These are phyloP conservation scores for Xylariaceae sp. DNA, from an alignment of 2,329 filamentous ascomycete genomes.

Conservation along the genomic window DNA sequence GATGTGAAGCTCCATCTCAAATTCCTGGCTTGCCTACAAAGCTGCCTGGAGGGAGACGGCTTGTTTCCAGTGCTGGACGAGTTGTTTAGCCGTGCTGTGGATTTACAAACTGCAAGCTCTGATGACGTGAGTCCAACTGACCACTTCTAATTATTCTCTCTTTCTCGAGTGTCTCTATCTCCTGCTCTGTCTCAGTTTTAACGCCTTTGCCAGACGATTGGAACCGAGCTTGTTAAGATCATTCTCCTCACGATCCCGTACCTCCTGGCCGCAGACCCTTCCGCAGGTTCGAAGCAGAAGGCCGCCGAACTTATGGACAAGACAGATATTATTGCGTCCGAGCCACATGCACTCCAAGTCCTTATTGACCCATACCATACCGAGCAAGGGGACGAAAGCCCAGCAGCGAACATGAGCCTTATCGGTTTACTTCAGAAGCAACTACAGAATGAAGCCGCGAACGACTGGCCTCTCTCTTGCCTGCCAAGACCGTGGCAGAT, in stretches of 20 bases:
- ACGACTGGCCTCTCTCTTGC: constrained; percentile 68
- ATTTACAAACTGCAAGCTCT: constrained; percentile 85
- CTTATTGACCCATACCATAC: constrained; percentile 80
- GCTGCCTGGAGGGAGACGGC: constrained; percentile 74
- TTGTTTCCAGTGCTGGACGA: constrained; percentile 81
- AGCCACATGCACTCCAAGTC: constrained; percentile 76
- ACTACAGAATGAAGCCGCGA: constrained; percentile 68
- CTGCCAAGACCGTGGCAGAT: constrained; percentile 65
- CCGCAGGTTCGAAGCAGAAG: constrained; percentile 61
- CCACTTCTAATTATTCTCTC: constrained; percentile 4
- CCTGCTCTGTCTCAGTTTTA: too few species aligned
- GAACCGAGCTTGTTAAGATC: constrained; percentile 89
- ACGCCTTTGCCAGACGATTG: constrained; percentile 46
- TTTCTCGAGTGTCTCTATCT: too few species aligned
- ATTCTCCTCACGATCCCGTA: constrained; percentile 94
- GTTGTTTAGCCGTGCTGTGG: constrained; percentile 85
- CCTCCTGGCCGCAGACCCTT: constrained; percentile 66
- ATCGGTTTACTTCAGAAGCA: constrained; percentile 82
- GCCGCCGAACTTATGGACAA: constrained; percentile 80
- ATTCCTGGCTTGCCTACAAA: constrained; percentile 81
- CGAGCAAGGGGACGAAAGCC: constrained; percentile 56
- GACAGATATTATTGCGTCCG: constrained; percentile 89
- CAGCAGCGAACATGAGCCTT: constrained; percentile 60
- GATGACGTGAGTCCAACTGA: constrained; percentile 66
- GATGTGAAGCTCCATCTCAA: constrained; percentile 86